Conservation (phyloP, 306 rosid species). For the Lablab purpureus region DNA sequence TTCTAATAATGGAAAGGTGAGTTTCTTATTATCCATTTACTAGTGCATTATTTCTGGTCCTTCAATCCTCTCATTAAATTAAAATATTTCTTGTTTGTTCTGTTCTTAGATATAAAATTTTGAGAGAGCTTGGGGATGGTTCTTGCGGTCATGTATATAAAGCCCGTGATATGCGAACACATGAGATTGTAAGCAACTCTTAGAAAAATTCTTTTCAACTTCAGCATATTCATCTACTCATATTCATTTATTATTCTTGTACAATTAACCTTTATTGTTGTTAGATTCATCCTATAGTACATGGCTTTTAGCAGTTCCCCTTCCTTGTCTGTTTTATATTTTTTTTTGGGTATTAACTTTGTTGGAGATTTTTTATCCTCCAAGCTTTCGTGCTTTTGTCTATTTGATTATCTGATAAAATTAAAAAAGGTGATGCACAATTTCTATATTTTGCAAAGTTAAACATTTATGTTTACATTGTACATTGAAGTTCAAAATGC, state of each 20-base stretch:
- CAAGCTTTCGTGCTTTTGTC: not conserved
- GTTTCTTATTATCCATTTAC: conserved; percentile 42
- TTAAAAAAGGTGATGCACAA: not conserved
- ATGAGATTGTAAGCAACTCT: conserved; percentile 72
- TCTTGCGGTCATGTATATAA: conserved; percentile 91
- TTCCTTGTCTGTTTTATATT: not conserved
- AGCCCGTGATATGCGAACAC: conserved; percentile 70
- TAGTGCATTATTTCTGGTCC: conserved; percentile 10
- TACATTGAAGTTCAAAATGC: conserved; percentile 10
- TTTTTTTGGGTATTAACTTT: not conserved
- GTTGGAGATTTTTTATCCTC: not conserved
- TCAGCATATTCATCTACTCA: conserved; percentile 16
- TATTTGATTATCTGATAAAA: conserved; percentile 4
- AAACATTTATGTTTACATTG: conserved; percentile 25
- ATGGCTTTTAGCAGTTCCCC: not conserved
- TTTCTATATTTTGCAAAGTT: conserved; percentile 1
- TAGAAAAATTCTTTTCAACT: conserved; percentile 29
- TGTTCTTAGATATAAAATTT: conserved; percentile 67
- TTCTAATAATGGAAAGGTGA: conserved; percentile 77
- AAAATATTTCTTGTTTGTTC: conserved; percentile 17
- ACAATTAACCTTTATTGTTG: conserved; percentile 24
- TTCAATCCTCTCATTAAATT: conserved; percentile 37
- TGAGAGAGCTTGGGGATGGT: conserved; percentile 92
- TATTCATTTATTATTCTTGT: conserved; percentile 33
- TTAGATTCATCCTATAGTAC: conserved; percentile 10